These are phyloP conservation scores for Sungouiozyma ichnusensis DNA, from an alignment of 805 yeast genomes.

Conservation along the genomic window DNA sequence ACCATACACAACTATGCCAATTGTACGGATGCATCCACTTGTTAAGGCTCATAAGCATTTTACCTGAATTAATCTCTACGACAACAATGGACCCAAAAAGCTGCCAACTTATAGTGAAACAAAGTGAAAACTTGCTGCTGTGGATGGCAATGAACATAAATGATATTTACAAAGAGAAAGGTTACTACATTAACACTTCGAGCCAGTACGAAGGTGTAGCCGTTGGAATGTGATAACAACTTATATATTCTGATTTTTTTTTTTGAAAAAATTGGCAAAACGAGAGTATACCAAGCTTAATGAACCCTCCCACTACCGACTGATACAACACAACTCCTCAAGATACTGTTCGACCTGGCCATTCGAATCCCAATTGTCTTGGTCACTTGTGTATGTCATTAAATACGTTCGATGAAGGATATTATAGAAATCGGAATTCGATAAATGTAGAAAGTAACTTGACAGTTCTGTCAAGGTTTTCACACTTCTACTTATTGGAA, in stretches of 20 bases:
- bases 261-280: too few relatives aligned
- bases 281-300: too few relatives aligned
- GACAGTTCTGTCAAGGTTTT: neutral
- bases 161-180: conserved; percentile 4
- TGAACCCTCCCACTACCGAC: too few relatives aligned
- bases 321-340: too few relatives aligned
- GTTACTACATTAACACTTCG: conserved; percentile 24
- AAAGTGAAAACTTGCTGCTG: conserved; percentile 18
- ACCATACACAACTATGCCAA: conserved; percentile 16
- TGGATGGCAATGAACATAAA: conserved; percentile 18
- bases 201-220: conserved; percentile 30
- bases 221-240: conserved; percentile 18
- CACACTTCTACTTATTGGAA: neutral
- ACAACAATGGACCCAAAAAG: conserved; percentile 76
- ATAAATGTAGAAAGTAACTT: too few relatives aligned
- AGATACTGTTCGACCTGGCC: too few relatives aligned
- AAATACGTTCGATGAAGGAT: neutral
- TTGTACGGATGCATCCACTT: conserved; percentile 79
- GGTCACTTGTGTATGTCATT: neutral
- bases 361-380: too few relatives aligned
- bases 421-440: neutral
- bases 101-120: conserved; percentile 20
- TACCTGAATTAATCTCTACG: conserved; percentile 76
- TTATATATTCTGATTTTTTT: too few relatives aligned
- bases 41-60: conserved; percentile 58